These are phyloP conservation scores for Salvia splendens DNA, from an alignment of 257 asterid genomes.

Conservation along the genomic window DNA sequence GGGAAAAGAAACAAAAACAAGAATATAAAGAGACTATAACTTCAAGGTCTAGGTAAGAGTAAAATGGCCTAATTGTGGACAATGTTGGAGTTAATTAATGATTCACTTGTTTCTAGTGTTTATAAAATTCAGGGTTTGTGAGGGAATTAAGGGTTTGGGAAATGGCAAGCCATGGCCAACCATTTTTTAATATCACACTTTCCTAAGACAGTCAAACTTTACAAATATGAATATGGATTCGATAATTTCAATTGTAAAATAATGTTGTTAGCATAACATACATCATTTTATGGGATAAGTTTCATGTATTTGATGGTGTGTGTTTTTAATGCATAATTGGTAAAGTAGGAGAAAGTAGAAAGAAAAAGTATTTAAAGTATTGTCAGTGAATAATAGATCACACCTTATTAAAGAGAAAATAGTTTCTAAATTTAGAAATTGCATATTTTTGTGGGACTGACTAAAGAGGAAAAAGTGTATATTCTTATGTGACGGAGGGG, in stretches of 20 bases:
- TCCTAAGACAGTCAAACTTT: constrained; percentile 56
- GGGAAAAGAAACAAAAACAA: constrained; percentile 42
- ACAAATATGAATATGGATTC: neutral
- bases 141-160: constrained; percentile 57
- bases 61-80: constrained; percentile 38
- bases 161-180: constrained; percentile 39
- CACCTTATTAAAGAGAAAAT: too few relatives aligned
- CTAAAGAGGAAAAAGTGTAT: too few relatives aligned
- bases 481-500: too few relatives aligned
- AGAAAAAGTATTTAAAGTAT: too few relatives aligned
- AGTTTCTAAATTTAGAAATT: too few relatives aligned
- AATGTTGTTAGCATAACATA: neutral
- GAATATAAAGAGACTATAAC: constrained; percentile 42
- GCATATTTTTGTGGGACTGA: too few relatives aligned
- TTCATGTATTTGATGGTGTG: too few relatives aligned
- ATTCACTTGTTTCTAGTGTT: constrained; percentile 38
- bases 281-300: too few relatives aligned
- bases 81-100: constrained; percentile 35
- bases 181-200: constrained; percentile 39
- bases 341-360: too few relatives aligned
- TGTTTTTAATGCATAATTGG: too few relatives aligned
- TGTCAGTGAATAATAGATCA: too few relatives aligned
- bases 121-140: constrained; percentile 43
- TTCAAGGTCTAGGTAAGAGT: constrained; percentile 56
- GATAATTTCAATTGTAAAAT: neutral